These are phyloP conservation scores for Cladophialophora chaetospira DNA, from an alignment of 2,329 filamentous ascomycete genomes.

Conservation along the genomic window DNA sequence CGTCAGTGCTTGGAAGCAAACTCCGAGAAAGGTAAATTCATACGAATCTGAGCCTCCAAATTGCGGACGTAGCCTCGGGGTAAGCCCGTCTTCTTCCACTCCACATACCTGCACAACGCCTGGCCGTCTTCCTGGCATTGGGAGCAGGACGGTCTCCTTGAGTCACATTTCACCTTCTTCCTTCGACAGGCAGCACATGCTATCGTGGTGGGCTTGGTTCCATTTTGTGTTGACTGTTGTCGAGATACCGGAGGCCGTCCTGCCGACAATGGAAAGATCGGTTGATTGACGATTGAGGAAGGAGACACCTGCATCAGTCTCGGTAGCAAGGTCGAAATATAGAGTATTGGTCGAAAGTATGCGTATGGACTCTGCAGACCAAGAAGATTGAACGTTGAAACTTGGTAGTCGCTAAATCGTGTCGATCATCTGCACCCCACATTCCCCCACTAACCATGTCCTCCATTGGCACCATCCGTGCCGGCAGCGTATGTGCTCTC, in stretches of 20 bases:
- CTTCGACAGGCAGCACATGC: neutral
- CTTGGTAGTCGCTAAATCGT: neutral
- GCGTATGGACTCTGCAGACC: neutral
- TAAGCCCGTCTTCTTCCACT: slow-evolving; percentile 3
- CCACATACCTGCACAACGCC: neutral
- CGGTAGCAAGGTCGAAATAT: no score
- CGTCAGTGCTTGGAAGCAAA: neutral
- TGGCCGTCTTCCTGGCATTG: slow-evolving; percentile 4
- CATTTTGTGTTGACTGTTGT: neutral
- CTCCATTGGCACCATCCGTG: no score
- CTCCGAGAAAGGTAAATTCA: neutral
- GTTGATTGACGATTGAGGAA: neutral
- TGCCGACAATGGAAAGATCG: neutral
- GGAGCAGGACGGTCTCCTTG: slow-evolving; percentile 3
- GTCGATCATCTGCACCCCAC: neutral
- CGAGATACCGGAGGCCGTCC: neutral
- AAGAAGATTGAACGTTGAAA: neutral
- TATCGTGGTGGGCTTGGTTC: slow-evolving; percentile 1
- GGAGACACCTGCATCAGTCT: slow-evolving; percentile 1
- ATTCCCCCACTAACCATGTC: neutral
- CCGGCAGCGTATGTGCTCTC: no score
- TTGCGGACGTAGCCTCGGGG: slow-evolving; percentile 1
- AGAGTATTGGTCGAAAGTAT: neutral
- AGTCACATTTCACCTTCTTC: slow-evolving; percentile 7
- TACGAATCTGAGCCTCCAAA: slow-evolving; percentile 1